A percentile compares a stretch with the other conserved stretches of the same genome.
These are phyloP conservation scores for Suillus bovinus DNA, from an alignment of 768 basidiomycete genomes.

Conservation along the genomic window DNA sequence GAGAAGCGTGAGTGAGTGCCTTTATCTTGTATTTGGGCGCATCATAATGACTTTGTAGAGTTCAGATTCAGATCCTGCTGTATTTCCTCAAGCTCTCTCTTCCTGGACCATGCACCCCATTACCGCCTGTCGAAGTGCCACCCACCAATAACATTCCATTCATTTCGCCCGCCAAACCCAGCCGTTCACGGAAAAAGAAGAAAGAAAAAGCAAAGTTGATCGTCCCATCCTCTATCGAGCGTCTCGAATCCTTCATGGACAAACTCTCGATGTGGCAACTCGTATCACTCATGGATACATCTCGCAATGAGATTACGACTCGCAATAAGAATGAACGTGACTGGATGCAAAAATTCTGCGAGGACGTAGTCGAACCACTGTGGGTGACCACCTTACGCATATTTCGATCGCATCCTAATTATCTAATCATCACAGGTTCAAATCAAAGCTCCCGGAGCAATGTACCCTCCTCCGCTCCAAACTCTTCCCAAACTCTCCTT, in stretches of 20 bases:
- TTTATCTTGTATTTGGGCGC: neutral
- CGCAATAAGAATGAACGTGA: constrained; percentile 42
- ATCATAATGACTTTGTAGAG: constrained; percentile 38
- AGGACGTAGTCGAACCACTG: constrained; percentile 66
- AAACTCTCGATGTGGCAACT: constrained; percentile 81
- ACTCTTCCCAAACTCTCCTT: neutral
- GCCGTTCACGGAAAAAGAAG: constrained; percentile 19
- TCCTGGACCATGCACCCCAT: constrained; percentile 41
- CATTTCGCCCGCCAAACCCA: constrained; percentile 9
- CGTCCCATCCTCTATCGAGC: constrained; percentile 41
- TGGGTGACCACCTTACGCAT: constrained; percentile 33
- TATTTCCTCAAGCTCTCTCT: constrained; percentile 66
- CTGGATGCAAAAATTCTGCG: constrained; percentile 75
- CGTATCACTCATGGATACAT: constrained; percentile 39
- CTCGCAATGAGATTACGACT: constrained; percentile 17
- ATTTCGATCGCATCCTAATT: neutral
- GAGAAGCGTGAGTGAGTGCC: constrained; percentile 63
- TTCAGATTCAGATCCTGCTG: constrained; percentile 76
- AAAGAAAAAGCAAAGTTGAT: constrained; percentile 22
- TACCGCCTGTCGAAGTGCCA: constrained; percentile 29
- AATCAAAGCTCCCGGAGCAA: constrained; percentile 12
- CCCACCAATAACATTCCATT: constrained; percentile 18
- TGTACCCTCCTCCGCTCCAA: neutral
- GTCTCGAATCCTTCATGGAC: constrained; percentile 74
- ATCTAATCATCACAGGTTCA: constrained; percentile 48